Evolutionary conservation across 2,329 filamentous ascomycete genomes (phyloP), one percentile per base, ranked within the genome.

Genomic region (Albophoma yamanashiensis): DNA sequence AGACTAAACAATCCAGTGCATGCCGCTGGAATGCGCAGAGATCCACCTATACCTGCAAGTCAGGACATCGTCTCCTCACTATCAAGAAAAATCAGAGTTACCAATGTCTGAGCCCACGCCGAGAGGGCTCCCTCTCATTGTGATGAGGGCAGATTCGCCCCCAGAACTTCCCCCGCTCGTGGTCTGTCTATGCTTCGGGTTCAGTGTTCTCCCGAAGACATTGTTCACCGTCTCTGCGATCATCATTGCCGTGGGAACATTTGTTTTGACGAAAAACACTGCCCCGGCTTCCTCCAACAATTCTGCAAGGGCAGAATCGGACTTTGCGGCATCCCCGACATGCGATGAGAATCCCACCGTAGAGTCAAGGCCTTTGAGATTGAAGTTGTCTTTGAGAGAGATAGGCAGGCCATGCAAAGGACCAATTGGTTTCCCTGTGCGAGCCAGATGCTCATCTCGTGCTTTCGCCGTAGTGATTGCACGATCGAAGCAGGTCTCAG

Each of bases 351-450:
- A 87, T 6, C 88, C 87, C 0, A 87, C 78, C 0, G 84, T 86
- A 27, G 82, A 76, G 63, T 87, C 84, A 15, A 84, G 76, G 7
- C 84, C 84, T 2, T 71, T 69, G 17, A 89, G 73, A 61, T 89
- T 81, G 75, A 89, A 87, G 67, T 87, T 85, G 72, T 91, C 88
- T 67, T 91, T 91, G 55, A 91, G 78, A 0, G 85, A 85, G 38
- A 87, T 71, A 3, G 85, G 85, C 1, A 88, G 75, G 61, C 69
- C 88, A 69, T 91, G 88, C 1, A 91, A 77, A 2, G 87, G 86
- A 0, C 88, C 88, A 0, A 76, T 27, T 0, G 76, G 71, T 43
- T 80, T 72, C 12, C 80, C 77, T 1, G 78, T 79, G 39, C 66
- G 65, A n/a, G 72, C 70, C 1, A 83, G 64, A 61, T 83, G 71